Conservation (phyloP, 371 early-diverging fungal species). For the Actinomucor elegans region DNA sequence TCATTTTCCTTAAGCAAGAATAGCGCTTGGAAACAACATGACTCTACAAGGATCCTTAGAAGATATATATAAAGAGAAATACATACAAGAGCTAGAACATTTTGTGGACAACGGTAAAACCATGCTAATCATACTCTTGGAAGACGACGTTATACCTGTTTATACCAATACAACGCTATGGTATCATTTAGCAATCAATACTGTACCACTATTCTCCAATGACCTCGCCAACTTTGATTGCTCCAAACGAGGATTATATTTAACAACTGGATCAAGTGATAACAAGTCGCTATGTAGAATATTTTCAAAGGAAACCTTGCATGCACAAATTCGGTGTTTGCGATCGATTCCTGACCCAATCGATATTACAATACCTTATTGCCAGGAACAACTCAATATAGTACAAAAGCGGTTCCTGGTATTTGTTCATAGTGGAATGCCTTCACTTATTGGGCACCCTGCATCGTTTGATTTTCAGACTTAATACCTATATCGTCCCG, state of each 20-base stretch:
- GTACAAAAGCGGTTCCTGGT: conserved; percentile 9
- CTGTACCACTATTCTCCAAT: conserved; percentile 4
- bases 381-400: conserved; percentile 6
- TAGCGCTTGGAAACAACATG: not conserved
- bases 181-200: conserved; percentile 5
- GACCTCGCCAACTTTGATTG: conserved; percentile 13
- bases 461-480: too few species aligned
- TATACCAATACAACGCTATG: conserved; percentile 4
- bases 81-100: conserved; percentile 3
- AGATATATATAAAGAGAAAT: conserved; percentile 5
- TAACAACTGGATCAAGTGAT: conserved; percentile 1
- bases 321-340: conserved; percentile 4
- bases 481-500: too few species aligned
- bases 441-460: conserved; percentile 5
- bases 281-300: conserved; percentile 13
- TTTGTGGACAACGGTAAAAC: not conserved
- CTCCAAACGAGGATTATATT: conserved; percentile 1
- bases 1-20: conserved; percentile 1
- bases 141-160: conserved; percentile 6
- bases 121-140: conserved; percentile 9
- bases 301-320: conserved; percentile 7
- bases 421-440: conserved; percentile 7
- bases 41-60: not conserved
- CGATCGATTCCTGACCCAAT: conserved; percentile 1
- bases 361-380: conserved; percentile 5